phyloP scores from a whole-genome alignment of 192 early-diverging fungal species.

The Backusella tarrabulga region DNA sequence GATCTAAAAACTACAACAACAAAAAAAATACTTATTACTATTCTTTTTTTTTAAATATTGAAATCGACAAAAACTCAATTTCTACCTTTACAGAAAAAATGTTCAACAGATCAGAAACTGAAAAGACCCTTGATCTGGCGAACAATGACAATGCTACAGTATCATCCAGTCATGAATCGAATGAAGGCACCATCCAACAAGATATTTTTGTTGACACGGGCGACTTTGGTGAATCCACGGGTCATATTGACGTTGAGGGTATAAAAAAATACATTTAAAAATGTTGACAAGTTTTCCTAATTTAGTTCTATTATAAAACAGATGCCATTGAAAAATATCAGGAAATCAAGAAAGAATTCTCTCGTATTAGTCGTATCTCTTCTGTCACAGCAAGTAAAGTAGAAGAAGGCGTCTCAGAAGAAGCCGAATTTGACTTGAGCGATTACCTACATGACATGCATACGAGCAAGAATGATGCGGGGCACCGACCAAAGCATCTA shows the following conservation, averaged over 20 bases:
- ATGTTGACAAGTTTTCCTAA: not conserved
- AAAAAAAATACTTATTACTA: not conserved
- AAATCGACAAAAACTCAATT: not conserved
- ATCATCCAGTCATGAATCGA: not conserved
- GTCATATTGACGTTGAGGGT: not conserved
- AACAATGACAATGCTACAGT: not conserved
- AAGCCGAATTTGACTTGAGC: constrained; percentile 25
- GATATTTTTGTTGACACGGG: not conserved
- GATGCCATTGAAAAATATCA: constrained; percentile 30
- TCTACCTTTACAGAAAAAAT: not conserved
- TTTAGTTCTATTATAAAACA: not conserved
- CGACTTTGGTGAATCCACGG: not conserved
- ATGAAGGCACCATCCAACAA: not conserved
- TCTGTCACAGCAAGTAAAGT: constrained; percentile 8
- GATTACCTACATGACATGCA: constrained; percentile 24
- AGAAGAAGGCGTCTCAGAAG: constrained; percentile 21
- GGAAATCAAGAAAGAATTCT: constrained; percentile 23
- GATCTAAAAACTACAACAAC: not conserved
- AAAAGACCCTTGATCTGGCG: not conserved
- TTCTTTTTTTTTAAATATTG: not conserved
- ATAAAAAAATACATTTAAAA: not conserved
- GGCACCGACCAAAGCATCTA: constrained; percentile 16
- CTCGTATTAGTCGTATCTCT: constrained; percentile 21
- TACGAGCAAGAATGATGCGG: not conserved
- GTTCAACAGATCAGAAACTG: not conserved